Base-by-base conservation (phyloP, 192 early-diverging fungal genomes). In the Coemansia sp. region DNA sequence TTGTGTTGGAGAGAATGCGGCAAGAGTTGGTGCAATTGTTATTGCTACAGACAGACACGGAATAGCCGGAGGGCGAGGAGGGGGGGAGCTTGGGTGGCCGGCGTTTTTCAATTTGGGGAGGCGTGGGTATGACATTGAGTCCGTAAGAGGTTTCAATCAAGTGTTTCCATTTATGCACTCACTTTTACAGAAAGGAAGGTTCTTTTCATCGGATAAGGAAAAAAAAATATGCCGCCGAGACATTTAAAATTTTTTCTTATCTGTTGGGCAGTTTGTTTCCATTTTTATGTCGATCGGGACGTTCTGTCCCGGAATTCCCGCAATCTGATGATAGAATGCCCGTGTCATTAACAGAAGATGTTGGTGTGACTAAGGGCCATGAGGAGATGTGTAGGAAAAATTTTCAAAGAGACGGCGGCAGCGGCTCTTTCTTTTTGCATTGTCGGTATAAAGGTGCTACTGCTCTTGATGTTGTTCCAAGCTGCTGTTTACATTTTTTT, bases 151-250 rank as follows among this genome's bases (percentile, higher is more conserved):
- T 55, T 32, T 32, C 55, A 16, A 32, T 58, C 55, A 58, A 35
- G 17, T 58, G 30, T 17, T 14, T 33, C 14, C 21, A 28, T 57
- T 57, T 32, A 57, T 32, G 28, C 23, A 32, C 53, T 32, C 28
- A 16, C 10, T 1, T 52, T 10, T 26, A 32, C 44, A 47, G 6
- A 49, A 49, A 49, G 19, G 47, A 49, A 49, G 6, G 19, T 57
- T 57, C 32, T 32, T 32, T 60, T 37, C 38, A 61, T 61, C 59
- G 59, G 55, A 58, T 58, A 58, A 58, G 55, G 55, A 17, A 58
- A 44, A 19, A 17, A 58, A 44, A 19, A 52, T 59, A 7, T 30
- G 21, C 13, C 8, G 32, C 32, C 32, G 30, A 33, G 33, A 26
- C 35, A 37, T 23, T 23, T 13, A 14, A 7, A 14, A 7, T 16